These are phyloP conservation scores for Arthrobotrys entomopaga DNA, from an alignment of 2,329 filamentous ascomycete genomes.

Conservation along the genomic window DNA sequence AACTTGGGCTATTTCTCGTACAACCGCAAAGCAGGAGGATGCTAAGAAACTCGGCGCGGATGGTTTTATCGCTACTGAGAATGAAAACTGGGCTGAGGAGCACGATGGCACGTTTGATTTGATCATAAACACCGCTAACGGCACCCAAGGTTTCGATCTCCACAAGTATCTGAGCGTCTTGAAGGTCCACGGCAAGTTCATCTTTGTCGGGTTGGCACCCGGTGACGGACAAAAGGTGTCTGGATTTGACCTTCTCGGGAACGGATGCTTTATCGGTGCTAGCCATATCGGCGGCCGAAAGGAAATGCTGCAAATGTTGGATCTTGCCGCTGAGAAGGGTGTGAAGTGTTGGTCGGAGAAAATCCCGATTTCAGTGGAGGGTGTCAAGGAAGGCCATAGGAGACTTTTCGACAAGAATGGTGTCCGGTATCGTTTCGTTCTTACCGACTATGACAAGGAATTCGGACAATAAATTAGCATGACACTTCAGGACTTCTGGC, in stretches of 20 bases:
- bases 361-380: constrained; percentile 41
- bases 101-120: constrained; percentile 76
- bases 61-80: constrained; percentile 69
- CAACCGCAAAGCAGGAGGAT: constrained; percentile 71
- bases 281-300: constrained; percentile 76
- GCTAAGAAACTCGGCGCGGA: constrained; percentile 70
- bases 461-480: constrained; percentile 66
- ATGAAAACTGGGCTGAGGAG: constrained; percentile 69
- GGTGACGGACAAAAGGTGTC: constrained; percentile 60
- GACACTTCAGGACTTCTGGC: constrained; percentile 5
- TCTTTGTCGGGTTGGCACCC: constrained; percentile 70
- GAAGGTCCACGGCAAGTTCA: constrained; percentile 71
- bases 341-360: constrained; percentile 70
- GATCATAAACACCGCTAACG: constrained; percentile 79
- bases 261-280: constrained; percentile 72
- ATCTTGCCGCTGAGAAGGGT: constrained; percentile 75
- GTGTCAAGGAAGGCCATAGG: constrained; percentile 67
- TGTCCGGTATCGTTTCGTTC: constrained; percentile 76
- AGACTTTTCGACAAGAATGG: constrained; percentile 74
- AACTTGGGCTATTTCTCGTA: constrained; percentile 71
- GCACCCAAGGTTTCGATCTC: constrained; percentile 72
- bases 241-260: constrained; percentile 63
- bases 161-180: constrained; percentile 78
- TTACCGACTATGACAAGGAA: constrained; percentile 74
- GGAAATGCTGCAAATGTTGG: constrained; percentile 77